A percentile compares a stretch with the other conserved stretches of the same genome.
Conservation (phyloP, 2,329 filamentous ascomycete species). For the Verticillium longisporum region DNA sequence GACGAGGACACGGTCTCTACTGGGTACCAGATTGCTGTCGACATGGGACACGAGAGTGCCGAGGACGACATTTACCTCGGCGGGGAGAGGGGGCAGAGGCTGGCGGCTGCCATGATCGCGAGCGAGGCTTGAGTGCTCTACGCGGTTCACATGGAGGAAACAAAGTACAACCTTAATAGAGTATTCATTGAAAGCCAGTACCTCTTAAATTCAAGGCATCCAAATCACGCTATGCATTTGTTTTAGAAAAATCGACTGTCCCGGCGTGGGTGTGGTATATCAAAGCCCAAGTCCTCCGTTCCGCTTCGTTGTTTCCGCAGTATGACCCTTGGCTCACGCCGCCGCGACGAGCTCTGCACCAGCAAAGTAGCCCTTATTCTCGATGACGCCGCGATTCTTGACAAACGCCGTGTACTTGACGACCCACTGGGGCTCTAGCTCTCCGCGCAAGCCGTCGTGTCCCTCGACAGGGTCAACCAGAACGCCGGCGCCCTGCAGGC, state of each 20-base stretch:
- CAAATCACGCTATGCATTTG: constrained; percentile 4
- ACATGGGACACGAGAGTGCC: constrained; percentile 58
- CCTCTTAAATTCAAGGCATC: background rate
- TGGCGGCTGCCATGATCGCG: constrained; percentile 32
- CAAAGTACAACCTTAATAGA: background rate
- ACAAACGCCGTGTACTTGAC: constrained; percentile 96
- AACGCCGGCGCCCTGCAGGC: constrained; percentile 66
- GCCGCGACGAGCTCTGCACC: constrained; percentile 60
- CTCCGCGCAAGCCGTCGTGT: constrained; percentile 58
- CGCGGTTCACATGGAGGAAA: background rate
- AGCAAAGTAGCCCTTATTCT: constrained; percentile 97
- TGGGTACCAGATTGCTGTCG: constrained; percentile 76
- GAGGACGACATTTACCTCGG: constrained; percentile 55
- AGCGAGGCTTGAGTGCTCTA: background rate
- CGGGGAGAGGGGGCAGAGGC: constrained; percentile 45
- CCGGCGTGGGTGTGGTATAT: background rate
- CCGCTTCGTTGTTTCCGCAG: background rate
- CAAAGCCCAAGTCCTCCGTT: background rate
- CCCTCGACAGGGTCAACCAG: constrained; percentile 53
- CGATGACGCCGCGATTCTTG: constrained; percentile 83
- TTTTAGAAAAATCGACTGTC: background rate
- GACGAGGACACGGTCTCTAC: constrained; percentile 83
- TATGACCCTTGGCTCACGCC: background rate
- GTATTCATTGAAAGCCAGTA: background rate
- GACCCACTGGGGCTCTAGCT: constrained; percentile 87